These are phyloP conservation scores for Rubia occidens DNA, from an alignment of 305 asterid species.

Conservation along the genomic window DNA sequence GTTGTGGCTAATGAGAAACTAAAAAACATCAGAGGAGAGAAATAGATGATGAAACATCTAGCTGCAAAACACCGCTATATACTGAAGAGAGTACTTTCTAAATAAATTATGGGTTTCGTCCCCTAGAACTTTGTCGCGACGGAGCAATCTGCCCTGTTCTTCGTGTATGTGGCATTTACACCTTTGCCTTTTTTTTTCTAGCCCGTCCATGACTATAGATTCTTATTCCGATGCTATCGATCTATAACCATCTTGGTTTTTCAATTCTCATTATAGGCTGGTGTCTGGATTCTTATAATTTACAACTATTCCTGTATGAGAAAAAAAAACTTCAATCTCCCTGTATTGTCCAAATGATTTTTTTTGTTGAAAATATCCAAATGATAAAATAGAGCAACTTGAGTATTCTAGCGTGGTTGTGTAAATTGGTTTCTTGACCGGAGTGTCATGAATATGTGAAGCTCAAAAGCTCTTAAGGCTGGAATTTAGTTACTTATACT, in stretches of 20 bases:
- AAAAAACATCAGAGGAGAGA: constrained; percentile 27
- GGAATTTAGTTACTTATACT: too few relatives aligned
- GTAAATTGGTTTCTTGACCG: too few relatives aligned
- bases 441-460: too few relatives aligned
- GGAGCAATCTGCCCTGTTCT: background rate
- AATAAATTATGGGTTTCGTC: constrained; percentile 1
- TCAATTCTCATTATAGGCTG: background rate
- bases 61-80: background rate
- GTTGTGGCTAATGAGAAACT: constrained; percentile 77
- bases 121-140: background rate
- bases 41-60: background rate
- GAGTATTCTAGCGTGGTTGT: background rate
- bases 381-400: too few relatives aligned
- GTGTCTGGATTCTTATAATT: background rate
- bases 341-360: too few relatives aligned
- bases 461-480: too few relatives aligned
- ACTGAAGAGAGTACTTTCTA: background rate
- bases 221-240: background rate
- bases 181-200: background rate
- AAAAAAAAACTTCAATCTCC: too few relatives aligned
- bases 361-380: too few relatives aligned
- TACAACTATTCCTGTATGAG: background rate
- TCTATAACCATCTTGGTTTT: background rate
- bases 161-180: background rate
- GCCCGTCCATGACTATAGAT: background rate